Conservation (phyloP, 2,329 filamentous ascomycete genomes). For the Albophoma yamanashiensis region DNA sequence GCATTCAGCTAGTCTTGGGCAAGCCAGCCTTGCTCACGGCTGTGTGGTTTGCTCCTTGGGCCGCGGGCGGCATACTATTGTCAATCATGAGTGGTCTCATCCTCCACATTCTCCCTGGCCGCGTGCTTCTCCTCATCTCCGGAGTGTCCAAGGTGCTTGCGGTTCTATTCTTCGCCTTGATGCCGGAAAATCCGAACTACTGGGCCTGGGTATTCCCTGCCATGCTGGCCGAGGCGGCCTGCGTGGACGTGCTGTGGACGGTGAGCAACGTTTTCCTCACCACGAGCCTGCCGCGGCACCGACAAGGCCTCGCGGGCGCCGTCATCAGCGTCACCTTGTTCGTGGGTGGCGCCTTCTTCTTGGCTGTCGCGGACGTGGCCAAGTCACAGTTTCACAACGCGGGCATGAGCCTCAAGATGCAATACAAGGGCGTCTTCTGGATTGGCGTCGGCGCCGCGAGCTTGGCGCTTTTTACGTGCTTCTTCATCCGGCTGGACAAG, state of each 20-base stretch:
- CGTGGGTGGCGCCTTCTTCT: conserved; percentile 50
- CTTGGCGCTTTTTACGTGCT: conserved; percentile 31
- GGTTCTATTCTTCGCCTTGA: conserved; percentile 43
- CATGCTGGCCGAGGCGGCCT: conserved; percentile 49
- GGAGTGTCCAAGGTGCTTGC: conserved; percentile 38
- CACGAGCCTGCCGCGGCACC: conserved; percentile 43
- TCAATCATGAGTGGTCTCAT: conserved; percentile 41
- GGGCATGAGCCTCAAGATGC: conserved; percentile 29
- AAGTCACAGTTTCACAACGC: conserved; percentile 29
- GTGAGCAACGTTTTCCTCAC: conserved; percentile 59
- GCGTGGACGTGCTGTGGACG: conserved; percentile 57
- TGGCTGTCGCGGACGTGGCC: conserved; percentile 52
- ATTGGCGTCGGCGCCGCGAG: conserved; percentile 42
- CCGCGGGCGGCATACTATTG: conserved; percentile 47
- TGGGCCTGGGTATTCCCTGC: conserved; percentile 56
- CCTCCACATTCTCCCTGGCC: conserved; percentile 43
- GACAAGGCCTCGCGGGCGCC: conserved; percentile 55
- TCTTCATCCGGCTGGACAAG: conserved; percentile 13
- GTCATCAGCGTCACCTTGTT: conserved; percentile 52
- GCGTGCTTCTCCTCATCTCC: conserved; percentile 40
- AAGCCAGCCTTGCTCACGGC: conserved; percentile 42
- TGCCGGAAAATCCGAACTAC: conserved; percentile 41
- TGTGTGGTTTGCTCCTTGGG: conserved; percentile 49
- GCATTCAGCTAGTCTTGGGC: conserved; percentile 41
- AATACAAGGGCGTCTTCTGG: conserved; percentile 53